phyloP scores from a whole-genome alignment of 1,284 basidiomycete species.

The Apiotrichum mycotoxinovorans region DNA sequence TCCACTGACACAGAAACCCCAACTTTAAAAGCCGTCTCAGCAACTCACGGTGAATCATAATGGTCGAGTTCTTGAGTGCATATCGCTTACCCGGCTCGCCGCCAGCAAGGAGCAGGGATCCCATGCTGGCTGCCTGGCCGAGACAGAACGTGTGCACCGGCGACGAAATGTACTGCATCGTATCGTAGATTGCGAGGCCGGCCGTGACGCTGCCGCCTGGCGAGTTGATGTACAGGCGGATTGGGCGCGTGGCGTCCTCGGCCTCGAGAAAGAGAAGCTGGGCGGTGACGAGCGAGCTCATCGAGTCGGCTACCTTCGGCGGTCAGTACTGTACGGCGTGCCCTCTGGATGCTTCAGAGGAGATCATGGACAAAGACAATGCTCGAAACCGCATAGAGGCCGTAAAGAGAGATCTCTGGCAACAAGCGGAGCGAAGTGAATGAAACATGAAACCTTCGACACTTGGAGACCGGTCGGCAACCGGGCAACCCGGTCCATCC shows the following conservation, averaged over 20 bases:
- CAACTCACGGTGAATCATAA: slow-evolving; percentile 91
- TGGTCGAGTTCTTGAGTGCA: slow-evolving; percentile 82
- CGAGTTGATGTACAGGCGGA: slow-evolving; percentile 90
- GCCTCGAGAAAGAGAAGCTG: slow-evolving; percentile 91
- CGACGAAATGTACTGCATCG: slow-evolving; percentile 78
- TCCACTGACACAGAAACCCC: background rate
- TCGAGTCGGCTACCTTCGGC: slow-evolving; percentile 71
- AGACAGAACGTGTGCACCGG: slow-evolving; percentile 93
- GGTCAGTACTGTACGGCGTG: background rate
- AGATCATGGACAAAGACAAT: too few species aligned
- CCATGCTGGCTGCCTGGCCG: slow-evolving; percentile 91
- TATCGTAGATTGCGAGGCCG: slow-evolving; percentile 91
- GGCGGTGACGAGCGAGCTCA: slow-evolving; percentile 78
- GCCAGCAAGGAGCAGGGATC: slow-evolving; percentile 78
- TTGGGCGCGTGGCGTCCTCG: slow-evolving; percentile 84
- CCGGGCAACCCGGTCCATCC: too few species aligned
- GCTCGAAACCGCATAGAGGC: too few species aligned
- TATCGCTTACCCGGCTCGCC: slow-evolving; percentile 82
- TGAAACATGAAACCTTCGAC: too few species aligned
- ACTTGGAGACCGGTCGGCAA: too few species aligned
- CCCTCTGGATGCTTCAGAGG: too few species aligned
- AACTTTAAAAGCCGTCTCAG: background rate
- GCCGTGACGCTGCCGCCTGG: slow-evolving; percentile 91
- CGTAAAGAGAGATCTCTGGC: too few species aligned
- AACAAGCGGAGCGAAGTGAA: too few species aligned